phyloP scores from a whole-genome alignment of 208 protist genomes.

The Tritrichomonas foetus region DNA sequence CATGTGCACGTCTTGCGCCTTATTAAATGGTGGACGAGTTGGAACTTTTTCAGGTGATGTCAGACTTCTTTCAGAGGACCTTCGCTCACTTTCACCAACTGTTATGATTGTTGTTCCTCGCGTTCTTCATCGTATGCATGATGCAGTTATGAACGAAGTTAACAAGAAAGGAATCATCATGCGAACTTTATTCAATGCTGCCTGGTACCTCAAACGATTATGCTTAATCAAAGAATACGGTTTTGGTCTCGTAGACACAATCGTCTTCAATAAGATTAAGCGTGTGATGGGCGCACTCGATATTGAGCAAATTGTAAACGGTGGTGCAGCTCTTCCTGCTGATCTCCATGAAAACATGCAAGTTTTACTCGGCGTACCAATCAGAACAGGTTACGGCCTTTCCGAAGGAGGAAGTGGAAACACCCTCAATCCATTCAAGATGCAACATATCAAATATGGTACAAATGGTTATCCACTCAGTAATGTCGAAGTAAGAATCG shows the following conservation, averaged over 20 bases:
- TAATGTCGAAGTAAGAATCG: not conserved
- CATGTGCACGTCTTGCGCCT: not conserved
- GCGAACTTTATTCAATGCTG: not conserved
- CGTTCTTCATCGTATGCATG: conserved; percentile 63
- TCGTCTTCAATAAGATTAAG: conserved; percentile 24
- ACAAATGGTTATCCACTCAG: not conserved
- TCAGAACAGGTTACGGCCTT: not conserved
- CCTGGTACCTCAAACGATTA: not conserved
- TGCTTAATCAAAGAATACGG: not conserved
- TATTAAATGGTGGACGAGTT: not conserved
- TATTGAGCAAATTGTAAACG: not conserved
- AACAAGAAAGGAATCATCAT: not conserved
- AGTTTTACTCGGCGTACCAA: not conserved
- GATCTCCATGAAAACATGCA: not conserved
- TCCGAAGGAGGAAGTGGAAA: not conserved
- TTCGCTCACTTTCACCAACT: not conserved
- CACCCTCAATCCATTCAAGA: not conserved
- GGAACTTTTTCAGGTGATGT: not conserved
- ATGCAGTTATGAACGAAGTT: conserved; percentile 62
- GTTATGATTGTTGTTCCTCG: conserved; percentile 43
- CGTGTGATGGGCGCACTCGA: not conserved
- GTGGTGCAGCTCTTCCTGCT: not conserved
- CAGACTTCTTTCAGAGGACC: not conserved
- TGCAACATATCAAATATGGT: not conserved
- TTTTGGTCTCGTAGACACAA: not conserved